Conservation (phyloP, 805 yeast species). For the Starmerella stigmatis region DNA sequence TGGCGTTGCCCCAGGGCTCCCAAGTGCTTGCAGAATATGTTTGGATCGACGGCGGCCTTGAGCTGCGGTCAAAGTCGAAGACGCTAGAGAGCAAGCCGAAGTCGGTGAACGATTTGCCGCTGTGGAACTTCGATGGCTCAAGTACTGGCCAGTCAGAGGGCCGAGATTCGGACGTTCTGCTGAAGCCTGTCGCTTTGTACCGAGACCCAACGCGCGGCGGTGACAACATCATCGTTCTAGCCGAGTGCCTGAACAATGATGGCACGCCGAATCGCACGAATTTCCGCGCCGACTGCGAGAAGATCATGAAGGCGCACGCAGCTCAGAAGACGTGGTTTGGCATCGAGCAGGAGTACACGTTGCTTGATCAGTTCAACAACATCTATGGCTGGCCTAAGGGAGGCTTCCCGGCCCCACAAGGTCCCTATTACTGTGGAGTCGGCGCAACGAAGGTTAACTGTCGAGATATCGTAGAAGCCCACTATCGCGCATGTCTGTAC, state of each 20-base stretch:
- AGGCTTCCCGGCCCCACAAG: conserved; percentile 99
- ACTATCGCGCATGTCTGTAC: conserved; percentile 93
- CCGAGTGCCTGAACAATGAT: conserved; percentile 97
- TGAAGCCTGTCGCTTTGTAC: conserved; percentile 91
- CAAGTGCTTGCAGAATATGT: conserved; percentile 88
- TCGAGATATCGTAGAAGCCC: conserved; percentile 97
- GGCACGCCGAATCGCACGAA: conserved; percentile 98
- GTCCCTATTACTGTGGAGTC: conserved; percentile 99
- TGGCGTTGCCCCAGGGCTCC: conserved; percentile 76
- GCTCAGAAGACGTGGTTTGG: conserved; percentile 91
- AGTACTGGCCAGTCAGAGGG: conserved; percentile 99
- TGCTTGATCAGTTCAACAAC: conserved; percentile 80
- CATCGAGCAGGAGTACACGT: conserved; percentile 95
- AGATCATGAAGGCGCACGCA: conserved; percentile 85
- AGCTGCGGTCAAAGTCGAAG: conserved; percentile 87
- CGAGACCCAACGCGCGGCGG: conserved; percentile 98
- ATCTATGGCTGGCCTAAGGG: conserved; percentile 99
- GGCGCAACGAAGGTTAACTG: conserved; percentile 98
- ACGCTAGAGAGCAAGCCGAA: conserved; percentile 62
- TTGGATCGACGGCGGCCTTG: conserved; percentile 93
- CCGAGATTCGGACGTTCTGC: conserved; percentile 85
- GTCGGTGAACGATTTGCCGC: conserved; percentile 79
- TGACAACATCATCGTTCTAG: conserved; percentile 86
- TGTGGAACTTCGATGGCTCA: conserved; percentile 99
- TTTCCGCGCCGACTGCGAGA: conserved; percentile 95